Percentiles rank a stretch among this genome's conserved stretches.
Conservation (phyloP, 192 early-diverging fungal species). For the Backusella parvicylindrica region DNA sequence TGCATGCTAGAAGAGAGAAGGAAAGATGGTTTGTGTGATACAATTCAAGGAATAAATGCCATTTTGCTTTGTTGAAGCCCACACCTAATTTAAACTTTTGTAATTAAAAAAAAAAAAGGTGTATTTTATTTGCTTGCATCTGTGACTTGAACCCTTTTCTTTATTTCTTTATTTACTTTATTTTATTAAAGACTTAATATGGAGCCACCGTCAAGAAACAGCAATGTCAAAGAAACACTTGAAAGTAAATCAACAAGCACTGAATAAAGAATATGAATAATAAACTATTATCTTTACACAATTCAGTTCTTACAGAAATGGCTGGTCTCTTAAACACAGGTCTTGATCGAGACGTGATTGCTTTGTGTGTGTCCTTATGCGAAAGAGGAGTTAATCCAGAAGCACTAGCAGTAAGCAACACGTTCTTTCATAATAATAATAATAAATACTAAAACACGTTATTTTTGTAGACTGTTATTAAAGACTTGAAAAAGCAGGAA, state of each 20-base stretch:
- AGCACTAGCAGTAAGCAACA: conserved; percentile 50
- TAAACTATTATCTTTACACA: not conserved
- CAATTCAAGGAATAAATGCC: no score
- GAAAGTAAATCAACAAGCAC: not conserved
- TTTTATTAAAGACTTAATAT: not conserved
- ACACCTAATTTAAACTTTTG: no score
- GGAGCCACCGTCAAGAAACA: not conserved
- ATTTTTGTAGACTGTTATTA: conserved; percentile 13
- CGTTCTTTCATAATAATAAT: not conserved
- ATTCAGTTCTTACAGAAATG: conserved; percentile 56
- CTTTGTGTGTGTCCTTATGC: conserved; percentile 70
- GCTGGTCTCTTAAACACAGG: conserved; percentile 69
- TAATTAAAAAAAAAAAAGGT: no score
- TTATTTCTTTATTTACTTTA: not conserved
- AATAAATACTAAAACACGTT: not conserved
- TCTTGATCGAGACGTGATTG: conserved; percentile 67
- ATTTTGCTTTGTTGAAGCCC: no score
- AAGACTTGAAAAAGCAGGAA: conserved; percentile 8
- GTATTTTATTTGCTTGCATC: no score
- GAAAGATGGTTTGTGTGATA: no score
- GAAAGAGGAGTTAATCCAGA: conserved; percentile 86
- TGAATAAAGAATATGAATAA: not conserved
- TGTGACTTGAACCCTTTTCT: not conserved
- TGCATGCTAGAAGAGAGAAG: no score
- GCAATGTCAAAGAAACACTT: conserved; percentile 7